Evolutionary conservation across 2,329 filamentous ascomycete species (phyloP).

Genomic region (Epicoccum nigrum): DNA sequence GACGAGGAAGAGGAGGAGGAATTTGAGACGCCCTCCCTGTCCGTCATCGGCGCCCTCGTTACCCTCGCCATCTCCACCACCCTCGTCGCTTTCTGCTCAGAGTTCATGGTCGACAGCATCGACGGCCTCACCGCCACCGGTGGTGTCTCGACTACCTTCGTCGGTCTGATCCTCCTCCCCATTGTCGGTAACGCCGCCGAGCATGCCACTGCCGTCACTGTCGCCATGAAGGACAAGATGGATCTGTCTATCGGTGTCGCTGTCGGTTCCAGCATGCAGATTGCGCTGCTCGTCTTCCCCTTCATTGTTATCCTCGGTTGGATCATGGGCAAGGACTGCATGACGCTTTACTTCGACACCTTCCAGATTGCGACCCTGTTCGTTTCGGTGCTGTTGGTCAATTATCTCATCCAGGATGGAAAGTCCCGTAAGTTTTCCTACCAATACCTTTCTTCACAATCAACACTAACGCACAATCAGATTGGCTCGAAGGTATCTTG

Average conservation of each 20-base stretch:
- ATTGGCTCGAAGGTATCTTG: conserved; percentile 66
- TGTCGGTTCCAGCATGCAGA: conserved; percentile 61
- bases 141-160: conserved; percentile 63
- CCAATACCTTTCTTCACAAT: neutral
- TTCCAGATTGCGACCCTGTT: conserved; percentile 79
- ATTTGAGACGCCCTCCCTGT: conserved; percentile 76
- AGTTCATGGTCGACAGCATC: conserved; percentile 68
- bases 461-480: conserved; percentile 35
- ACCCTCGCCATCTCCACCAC: conserved; percentile 76
- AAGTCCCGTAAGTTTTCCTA: conserved; percentile 53
- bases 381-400: conserved; percentile 62
- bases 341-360: conserved; percentile 83
- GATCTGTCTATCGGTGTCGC: conserved; percentile 63
- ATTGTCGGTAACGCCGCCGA: conserved; percentile 65
- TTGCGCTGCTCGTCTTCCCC: conserved; percentile 64
- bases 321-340: conserved; percentile 59
- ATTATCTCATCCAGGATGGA: conserved; percentile 67
- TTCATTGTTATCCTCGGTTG: conserved; percentile 64
- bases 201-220: conserved; percentile 61
- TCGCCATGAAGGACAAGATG: conserved; percentile 64
- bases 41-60: conserved; percentile 72
- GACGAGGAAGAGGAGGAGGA: conserved; percentile 66
- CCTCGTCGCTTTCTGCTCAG: conserved; percentile 77
- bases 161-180: conserved; percentile 63
- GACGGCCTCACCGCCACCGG: conserved; percentile 58